A percentile compares a stretch with the other conserved stretches of the same genome.
Conservation (phyloP, 768 basidiomycete species). For the Hemileccinum impolitum region DNA sequence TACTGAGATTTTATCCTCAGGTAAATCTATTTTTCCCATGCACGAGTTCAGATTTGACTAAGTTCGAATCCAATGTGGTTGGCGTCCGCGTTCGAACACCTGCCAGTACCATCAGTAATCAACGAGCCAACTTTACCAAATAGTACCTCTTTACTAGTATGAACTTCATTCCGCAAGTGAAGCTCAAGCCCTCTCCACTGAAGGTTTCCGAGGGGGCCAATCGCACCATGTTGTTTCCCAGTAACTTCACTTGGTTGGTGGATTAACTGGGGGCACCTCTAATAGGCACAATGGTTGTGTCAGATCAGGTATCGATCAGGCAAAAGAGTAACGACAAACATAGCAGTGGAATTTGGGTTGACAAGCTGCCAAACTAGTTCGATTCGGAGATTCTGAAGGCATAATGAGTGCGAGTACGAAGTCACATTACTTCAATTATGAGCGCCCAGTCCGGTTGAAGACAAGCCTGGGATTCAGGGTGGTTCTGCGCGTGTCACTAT, state of each 20-base stretch:
- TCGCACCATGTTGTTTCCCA: conserved; percentile 10
- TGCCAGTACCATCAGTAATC: background rate
- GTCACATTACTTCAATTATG: too few species aligned
- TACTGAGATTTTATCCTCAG: too few species aligned
- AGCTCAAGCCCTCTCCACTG: conserved; percentile 11
- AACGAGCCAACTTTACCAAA: background rate
- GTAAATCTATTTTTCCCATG: too few species aligned
- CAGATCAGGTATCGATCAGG: background rate
- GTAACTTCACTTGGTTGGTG: too few species aligned
- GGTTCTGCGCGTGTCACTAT: too few species aligned
- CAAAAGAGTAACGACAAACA: conserved; percentile 17
- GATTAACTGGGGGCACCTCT: too few species aligned
- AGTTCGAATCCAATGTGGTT: conserved; percentile 15
- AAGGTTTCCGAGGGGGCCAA: background rate
- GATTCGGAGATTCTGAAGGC: too few species aligned
- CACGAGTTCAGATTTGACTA: too few species aligned
- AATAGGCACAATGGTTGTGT: background rate
- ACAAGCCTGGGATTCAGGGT: too few species aligned
- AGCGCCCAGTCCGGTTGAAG: too few species aligned
- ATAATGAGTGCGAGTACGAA: too few species aligned
- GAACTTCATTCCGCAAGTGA: conserved; percentile 12
- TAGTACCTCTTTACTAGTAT: conserved; percentile 15
- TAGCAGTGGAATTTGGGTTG: conserved; percentile 21
- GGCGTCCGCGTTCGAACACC: conserved; percentile 22
- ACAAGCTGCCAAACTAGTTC: too few species aligned